phyloP scores from a whole-genome alignment of 1,284 basidiomycete species.

The Ceratobasidium sp. region DNA sequence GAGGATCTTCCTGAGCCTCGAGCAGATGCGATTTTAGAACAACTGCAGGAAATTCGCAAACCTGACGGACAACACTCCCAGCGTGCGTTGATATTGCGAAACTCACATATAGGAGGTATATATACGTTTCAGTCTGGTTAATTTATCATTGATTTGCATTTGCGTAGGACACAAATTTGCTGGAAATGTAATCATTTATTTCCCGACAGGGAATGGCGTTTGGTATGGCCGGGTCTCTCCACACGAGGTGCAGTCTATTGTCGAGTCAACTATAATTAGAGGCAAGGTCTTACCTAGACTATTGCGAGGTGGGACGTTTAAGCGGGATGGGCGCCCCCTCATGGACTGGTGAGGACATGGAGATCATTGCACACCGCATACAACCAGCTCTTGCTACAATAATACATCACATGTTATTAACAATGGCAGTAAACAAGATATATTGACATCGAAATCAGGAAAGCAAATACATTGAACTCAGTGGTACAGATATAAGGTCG shows the following conservation, averaged over 20 bases:
- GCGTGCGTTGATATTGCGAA: conserved; percentile 78
- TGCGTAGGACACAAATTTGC: conserved; percentile 78
- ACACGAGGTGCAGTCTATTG: conserved; percentile 85
- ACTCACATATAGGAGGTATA: conserved; percentile 80
- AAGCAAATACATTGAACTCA: background rate
- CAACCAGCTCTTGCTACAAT: background rate
- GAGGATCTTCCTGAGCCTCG: conserved; percentile 49
- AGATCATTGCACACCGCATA: background rate
- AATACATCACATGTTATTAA: background rate
- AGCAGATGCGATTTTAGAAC: conserved; percentile 57
- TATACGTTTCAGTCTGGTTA: background rate
- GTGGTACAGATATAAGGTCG: too few species aligned
- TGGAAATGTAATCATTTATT: conserved; percentile 90
- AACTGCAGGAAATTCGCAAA: conserved; percentile 53
- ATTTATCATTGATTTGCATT: background rate
- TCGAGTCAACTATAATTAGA: conserved; percentile 82
- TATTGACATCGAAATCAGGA: background rate
- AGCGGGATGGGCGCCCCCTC: conserved; percentile 68
- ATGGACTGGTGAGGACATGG: conserved; percentile 67
- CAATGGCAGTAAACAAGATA: background rate
- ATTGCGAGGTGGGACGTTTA: conserved; percentile 77
- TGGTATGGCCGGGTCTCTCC: conserved; percentile 95
- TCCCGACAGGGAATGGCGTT: conserved; percentile 80
- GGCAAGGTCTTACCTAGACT: conserved; percentile 84
- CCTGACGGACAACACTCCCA: conserved; percentile 52